Evolutionary conservation across 2,329 filamentous ascomycete species (phyloP).

Genomic region (Epichloe glyceriae): DNA sequence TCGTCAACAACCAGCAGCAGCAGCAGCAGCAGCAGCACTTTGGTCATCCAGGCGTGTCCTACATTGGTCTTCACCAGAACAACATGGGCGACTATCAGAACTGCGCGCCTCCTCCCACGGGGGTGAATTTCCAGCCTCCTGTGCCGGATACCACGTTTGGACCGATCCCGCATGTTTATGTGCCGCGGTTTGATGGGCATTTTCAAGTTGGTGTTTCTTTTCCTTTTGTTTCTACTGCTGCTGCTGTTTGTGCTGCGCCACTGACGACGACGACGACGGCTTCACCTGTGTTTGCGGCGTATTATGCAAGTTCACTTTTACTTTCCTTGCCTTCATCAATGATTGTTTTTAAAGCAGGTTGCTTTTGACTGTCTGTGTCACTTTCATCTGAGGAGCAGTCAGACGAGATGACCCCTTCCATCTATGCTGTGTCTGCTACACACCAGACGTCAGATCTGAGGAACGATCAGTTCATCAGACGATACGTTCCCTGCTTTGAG

Average conservation of each 20-base stretch:
- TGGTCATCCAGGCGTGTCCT: not conserved
- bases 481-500: too few species aligned
- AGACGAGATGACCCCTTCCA: not conserved
- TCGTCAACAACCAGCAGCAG: slow-evolving; percentile 7
- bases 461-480: not conserved
- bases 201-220: slow-evolving; percentile 20
- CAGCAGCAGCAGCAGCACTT: slow-evolving; percentile 5
- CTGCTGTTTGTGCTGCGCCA: slow-evolving; percentile 9
- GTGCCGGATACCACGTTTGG: slow-evolving; percentile 45
- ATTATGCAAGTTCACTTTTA: slow-evolving; percentile 26
- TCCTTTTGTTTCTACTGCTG: slow-evolving; percentile 13
- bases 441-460: not conserved
- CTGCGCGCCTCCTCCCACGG: slow-evolving; percentile 26
- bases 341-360: slow-evolving; percentile 7
- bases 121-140: slow-evolving; percentile 43
- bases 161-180: slow-evolving; percentile 40
- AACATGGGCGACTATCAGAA: slow-evolving; percentile 30
- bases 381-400: not conserved
- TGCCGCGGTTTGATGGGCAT: slow-evolving; percentile 37
- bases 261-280: slow-evolving; percentile 17
- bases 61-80: slow-evolving; percentile 3
- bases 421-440: not conserved
- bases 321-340: not conserved
- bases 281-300: slow-evolving; percentile 19
- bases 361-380: not conserved